Percentiles rank a stretch among this genome's conserved stretches.
Conservation (phyloP, 768 basidiomycete species). For the Calvatia gigantea region DNA sequence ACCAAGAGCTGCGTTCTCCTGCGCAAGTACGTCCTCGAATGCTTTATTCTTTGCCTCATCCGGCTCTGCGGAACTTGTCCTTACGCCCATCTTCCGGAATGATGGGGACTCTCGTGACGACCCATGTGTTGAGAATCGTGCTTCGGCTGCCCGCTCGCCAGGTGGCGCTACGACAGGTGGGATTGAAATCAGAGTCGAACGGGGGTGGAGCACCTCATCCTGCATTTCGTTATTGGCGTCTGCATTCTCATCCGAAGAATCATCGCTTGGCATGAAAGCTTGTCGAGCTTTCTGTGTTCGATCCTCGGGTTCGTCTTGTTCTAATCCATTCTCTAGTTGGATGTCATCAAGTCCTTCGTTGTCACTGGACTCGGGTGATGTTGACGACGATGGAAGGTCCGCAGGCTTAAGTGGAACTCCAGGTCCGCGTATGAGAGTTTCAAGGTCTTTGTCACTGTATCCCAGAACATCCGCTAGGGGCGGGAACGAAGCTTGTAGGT, state of each 20-base stretch:
- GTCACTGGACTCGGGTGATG: slow-evolving; percentile 37
- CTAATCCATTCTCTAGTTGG: slow-evolving; percentile 32
- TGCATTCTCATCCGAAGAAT: slow-evolving; percentile 33
- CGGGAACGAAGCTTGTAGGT: background rate
- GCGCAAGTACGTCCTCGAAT: slow-evolving; percentile 29
- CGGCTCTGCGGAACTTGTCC: slow-evolving; percentile 28
- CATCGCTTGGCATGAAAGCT: background rate
- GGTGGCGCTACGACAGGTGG: background rate
- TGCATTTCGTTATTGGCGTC: slow-evolving; percentile 29
- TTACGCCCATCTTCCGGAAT: slow-evolving; percentile 27
- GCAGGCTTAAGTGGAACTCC: slow-evolving; percentile 23
- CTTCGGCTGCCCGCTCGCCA: background rate
- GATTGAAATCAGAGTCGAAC: background rate
- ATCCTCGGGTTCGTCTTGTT: slow-evolving; percentile 19
- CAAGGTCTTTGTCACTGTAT: slow-evolving; percentile 30
- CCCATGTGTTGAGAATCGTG: background rate
- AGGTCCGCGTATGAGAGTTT: slow-evolving; percentile 38
- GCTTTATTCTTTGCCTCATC: slow-evolving; percentile 31
- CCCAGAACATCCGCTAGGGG: slow-evolving; percentile 13
- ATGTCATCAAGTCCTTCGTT: slow-evolving; percentile 37
- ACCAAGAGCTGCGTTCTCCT: slow-evolving; percentile 25
- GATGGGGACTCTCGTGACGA: slow-evolving; percentile 18
- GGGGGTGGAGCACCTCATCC: slow-evolving; percentile 3
- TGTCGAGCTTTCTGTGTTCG: background rate
- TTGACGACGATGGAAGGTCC: slow-evolving; percentile 34